Evolutionary conservation across 257 asterid genomes (phyloP), one percentile per base, ranked within the genome.

Genomic region (Mentha longifolia): DNA sequence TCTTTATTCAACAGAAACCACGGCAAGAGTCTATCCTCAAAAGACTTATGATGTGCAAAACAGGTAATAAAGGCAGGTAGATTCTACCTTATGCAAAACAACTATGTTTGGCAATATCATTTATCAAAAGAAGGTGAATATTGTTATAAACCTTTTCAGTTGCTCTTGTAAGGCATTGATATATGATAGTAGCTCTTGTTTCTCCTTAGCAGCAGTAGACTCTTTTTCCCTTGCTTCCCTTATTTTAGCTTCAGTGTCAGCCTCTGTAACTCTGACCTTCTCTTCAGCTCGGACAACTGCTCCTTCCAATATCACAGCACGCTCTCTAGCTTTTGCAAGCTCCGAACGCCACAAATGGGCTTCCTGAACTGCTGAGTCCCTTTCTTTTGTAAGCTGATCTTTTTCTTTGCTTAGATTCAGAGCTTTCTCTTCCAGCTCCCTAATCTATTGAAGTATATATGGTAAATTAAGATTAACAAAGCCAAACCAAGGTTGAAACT

Each of bases 341-440:
- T 94, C 99, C n/a, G 97, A 86, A 42, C 99, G 99, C 99, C 99
- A 94, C 79, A 91, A 66, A 79, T 89, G 96, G 67, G 98, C 95
- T 82, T 94, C 99, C 78, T 84, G 95, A 62, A 79, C 46, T 73
- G 97, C 96, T 0, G 88, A 82, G 77, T 88, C 97, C 70, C 93
- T 88, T 72, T 91, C 90, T 72, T 84, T 85, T 68, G 84, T 71
- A 70, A 91, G 81, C 72, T 91, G 87, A 65, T 88, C 96, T 76
- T 85, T 88, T 78, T 91, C 99, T 82, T 67, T 88, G 76, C 83
- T 81, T 55, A 94, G 80, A 80, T 63, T 68, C 67, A 57, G 70
- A 64, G 83, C 65, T 76, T 85, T 87, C 50, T 84, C 95, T 80
- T 86, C 97, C 75, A 84, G 73, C 65, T 86, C 96, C 78, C 77